A percentile compares a stretch with the other conserved stretches of the same genome.
Evolutionary conservation across 306 rosid genomes (phyloP).

Genomic region (Sindora glabra): DNA sequence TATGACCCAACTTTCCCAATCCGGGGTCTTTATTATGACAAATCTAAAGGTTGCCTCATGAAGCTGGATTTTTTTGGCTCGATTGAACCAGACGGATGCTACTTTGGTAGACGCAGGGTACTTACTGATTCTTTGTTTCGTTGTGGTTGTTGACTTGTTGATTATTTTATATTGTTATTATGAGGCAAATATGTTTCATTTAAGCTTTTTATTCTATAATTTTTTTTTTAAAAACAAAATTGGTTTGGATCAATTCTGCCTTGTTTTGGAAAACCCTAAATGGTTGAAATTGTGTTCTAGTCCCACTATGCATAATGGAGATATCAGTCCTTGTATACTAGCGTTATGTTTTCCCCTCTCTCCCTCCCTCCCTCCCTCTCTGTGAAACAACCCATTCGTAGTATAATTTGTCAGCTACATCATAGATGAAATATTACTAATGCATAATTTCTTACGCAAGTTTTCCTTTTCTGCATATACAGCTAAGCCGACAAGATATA

Average conservation of each 20-base stretch:
- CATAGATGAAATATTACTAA: background rate
- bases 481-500: slow-evolving; percentile 61
- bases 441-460: background rate
- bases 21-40: slow-evolving; percentile 87
- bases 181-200: background rate
- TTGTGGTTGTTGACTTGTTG: background rate
- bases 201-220: slow-evolving; percentile 1
- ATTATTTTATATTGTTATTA: too few relatives aligned
- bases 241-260: background rate
- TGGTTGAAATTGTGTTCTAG: background rate
- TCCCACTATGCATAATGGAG: background rate
- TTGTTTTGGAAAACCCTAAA: background rate
- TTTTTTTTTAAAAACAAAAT: too few relatives aligned
- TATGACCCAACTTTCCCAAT: slow-evolving; percentile 87
- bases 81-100: slow-evolving; percentile 79
- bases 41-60: slow-evolving; percentile 76
- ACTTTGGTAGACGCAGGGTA: slow-evolving; percentile 90
- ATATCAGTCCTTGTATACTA: background rate
- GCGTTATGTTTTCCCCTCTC: background rate
- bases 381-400: background rate
- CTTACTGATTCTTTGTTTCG: background rate
- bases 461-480: slow-evolving; percentile 15
- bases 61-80: slow-evolving; percentile 92
- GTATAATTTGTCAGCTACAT: slow-evolving; percentile 1
- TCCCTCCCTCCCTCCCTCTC: too few relatives aligned